These are phyloP conservation scores for Lactarius sanguifluus DNA, from an alignment of 768 basidiomycete species.

Conservation along the genomic window DNA sequence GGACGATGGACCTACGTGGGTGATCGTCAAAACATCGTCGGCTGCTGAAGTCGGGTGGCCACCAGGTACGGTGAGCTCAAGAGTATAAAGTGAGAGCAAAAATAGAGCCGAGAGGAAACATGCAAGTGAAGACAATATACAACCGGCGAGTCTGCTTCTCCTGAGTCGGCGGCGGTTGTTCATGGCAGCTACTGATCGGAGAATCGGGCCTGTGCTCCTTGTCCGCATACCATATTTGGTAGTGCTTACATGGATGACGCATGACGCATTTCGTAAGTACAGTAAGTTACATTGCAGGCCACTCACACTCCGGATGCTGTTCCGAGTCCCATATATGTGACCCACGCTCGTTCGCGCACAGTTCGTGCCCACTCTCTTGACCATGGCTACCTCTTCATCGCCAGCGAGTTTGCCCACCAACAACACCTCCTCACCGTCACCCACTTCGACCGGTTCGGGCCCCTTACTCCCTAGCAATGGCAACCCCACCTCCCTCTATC, in stretches of 20 bases:
- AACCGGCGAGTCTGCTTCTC: neutral
- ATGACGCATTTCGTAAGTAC: too few species aligned
- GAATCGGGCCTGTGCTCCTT: too few species aligned
- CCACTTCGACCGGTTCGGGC: neutral
- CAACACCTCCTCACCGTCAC: neutral
- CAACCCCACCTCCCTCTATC: constrained; percentile 7
- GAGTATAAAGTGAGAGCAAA: neutral
- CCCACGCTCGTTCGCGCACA: neutral
- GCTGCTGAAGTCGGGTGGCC: neutral
- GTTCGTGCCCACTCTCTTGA: neutral
- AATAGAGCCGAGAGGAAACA: constrained; percentile 2
- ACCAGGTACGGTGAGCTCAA: neutral
- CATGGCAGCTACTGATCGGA: neutral
- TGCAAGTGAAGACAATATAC: neutral
- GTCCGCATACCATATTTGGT: too few species aligned
- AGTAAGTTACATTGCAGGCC: too few species aligned
- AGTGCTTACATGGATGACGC: too few species aligned
- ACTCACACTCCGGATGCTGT: too few species aligned
- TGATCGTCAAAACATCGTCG: neutral
- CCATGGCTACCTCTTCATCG: neutral
- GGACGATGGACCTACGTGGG: constrained; percentile 1
- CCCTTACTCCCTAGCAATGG: neutral
- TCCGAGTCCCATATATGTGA: too few species aligned
- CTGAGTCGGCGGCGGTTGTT: neutral
- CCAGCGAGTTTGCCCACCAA: neutral